These are phyloP conservation scores for Metarhizium album DNA, from an alignment of 2,329 filamentous ascomycete genomes.

Conservation along the genomic window DNA sequence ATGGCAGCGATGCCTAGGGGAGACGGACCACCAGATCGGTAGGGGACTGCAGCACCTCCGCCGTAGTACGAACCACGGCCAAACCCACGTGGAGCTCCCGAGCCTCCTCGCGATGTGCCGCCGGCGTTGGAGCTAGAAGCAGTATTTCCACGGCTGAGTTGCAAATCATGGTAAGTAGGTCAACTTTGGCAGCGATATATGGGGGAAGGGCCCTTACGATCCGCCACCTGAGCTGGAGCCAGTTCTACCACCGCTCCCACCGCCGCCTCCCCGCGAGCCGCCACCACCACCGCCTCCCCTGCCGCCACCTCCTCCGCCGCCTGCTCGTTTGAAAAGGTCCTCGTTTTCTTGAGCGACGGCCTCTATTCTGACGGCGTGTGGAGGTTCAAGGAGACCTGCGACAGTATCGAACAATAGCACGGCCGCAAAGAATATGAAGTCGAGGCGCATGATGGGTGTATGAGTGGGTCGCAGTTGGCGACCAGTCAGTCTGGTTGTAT, in stretches of 20 bases:
- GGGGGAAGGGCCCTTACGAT: conserved; percentile 6
- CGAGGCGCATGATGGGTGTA: conserved; percentile 8
- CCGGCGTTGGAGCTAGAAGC: conserved; percentile 28
- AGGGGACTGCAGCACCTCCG: conserved; percentile 53
- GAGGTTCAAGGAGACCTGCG: conserved; percentile 9
- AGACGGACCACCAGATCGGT: conserved; percentile 42
- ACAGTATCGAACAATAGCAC: conserved; percentile 5
- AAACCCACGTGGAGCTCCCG: conserved; percentile 44
- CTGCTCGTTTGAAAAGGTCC: conserved; percentile 49
- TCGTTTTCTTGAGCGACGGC: conserved; percentile 20
- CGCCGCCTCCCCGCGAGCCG: no score
- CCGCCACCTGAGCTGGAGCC: conserved; percentile 3
- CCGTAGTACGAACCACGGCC: conserved; percentile 56
- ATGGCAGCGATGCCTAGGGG: conserved; percentile 42
- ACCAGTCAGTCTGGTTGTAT: no score
- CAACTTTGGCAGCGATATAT: neutral
- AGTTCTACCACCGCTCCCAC: conserved; percentile 7
- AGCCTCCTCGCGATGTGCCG: conserved; percentile 45
- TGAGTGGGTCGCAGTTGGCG: neutral
- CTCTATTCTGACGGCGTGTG: conserved; percentile 15
- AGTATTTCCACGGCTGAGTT: conserved; percentile 20
- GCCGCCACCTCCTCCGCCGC: conserved; percentile 23
- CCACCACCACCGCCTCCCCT: conserved; percentile 12
- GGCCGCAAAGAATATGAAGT: conserved; percentile 4
- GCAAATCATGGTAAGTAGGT: neutral